Conservation (phyloP, 768 basidiomycete genomes). For the Boletus subparvulus region DNA sequence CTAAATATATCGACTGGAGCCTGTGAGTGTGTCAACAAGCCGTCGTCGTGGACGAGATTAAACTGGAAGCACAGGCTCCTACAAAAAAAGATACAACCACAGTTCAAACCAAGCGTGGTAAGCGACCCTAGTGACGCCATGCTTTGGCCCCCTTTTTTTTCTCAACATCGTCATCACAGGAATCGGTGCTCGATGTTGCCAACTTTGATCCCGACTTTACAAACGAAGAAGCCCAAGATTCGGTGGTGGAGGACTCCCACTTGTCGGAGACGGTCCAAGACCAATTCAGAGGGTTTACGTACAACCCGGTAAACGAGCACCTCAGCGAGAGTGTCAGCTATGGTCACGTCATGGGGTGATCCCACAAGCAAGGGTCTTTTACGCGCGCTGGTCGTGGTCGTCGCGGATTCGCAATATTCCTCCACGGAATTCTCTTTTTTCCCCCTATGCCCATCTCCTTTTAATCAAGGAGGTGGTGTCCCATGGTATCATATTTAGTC, state of each 20-base stretch:
- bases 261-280: slow-evolving; percentile 96
- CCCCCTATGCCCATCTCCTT: background rate
- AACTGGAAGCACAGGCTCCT: slow-evolving; percentile 51
- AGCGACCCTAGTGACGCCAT: slow-evolving; percentile 28
- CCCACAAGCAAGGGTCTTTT: background rate
- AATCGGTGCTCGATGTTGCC: slow-evolving; percentile 90
- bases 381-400: slow-evolving; percentile 25
- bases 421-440: slow-evolving; percentile 2
- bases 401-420: background rate
- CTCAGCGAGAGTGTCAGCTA: slow-evolving; percentile 83
- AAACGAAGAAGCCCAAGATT: slow-evolving; percentile 91
- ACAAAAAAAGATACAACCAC: slow-evolving; percentile 94
- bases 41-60: background rate
- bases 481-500: background rate
- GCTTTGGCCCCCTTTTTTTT: background rate
- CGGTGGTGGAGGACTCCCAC: slow-evolving; percentile 90
- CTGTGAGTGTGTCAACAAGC: slow-evolving; percentile 41
- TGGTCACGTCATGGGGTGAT: slow-evolving; percentile 35
- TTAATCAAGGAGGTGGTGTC: background rate
- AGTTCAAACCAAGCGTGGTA: slow-evolving; percentile 96
- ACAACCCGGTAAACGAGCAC: slow-evolving; percentile 82
- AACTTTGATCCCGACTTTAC: slow-evolving; percentile 99
- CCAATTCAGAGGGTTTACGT: slow-evolving; percentile 90
- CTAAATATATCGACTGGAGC: slow-evolving; percentile 91
- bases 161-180: slow-evolving; percentile 41